Conservation (phyloP, 257 asterid genomes). For the Jacaranda copaia region DNA sequence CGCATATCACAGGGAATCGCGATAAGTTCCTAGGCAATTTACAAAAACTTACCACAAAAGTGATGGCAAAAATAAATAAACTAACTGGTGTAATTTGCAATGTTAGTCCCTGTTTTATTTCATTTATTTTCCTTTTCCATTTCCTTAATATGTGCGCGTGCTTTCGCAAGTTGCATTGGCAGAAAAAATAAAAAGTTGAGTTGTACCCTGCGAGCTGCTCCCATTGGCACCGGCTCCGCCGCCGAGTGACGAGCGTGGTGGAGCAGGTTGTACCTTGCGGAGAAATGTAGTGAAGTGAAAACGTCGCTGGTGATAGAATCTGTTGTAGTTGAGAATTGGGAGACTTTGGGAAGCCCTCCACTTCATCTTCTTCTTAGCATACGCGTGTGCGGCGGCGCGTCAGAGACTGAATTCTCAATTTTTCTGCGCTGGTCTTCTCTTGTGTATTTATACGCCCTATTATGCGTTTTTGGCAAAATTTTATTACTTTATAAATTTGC, state of each 20-base stretch:
- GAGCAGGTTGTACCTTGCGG: slow-evolving; percentile 63
- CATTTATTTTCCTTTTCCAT: not conserved
- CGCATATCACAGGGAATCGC: not conserved
- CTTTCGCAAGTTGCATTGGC: not conserved
- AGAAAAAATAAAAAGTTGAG: slow-evolving; percentile 15
- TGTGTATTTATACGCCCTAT: not conserved
- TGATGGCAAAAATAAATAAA: not conserved
- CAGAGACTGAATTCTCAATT: not conserved
- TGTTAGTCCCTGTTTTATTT: not conserved
- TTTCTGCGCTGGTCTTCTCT: not conserved
- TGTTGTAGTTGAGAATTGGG: slow-evolving; percentile 42
- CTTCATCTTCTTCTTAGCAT: slow-evolving; percentile 55
- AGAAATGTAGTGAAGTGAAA: slow-evolving; percentile 63
- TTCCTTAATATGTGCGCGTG: not conserved
- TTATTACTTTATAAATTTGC: too few relatives aligned
- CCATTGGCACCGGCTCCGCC: slow-evolving; percentile 49
- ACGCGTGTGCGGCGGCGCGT: slow-evolving; percentile 30
- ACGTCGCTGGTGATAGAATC: slow-evolving; percentile 44
- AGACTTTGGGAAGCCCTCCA: slow-evolving; percentile 51
- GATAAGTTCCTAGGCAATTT: not conserved
- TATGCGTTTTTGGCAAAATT: not conserved
- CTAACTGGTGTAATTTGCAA: not conserved
- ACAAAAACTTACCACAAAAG: not conserved
- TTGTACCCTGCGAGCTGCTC: slow-evolving; percentile 64
- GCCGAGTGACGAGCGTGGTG: slow-evolving; percentile 57